These are phyloP conservation scores for Hylodesmum podocarpum DNA, from an alignment of 306 rosid species.

Conservation along the genomic window DNA sequence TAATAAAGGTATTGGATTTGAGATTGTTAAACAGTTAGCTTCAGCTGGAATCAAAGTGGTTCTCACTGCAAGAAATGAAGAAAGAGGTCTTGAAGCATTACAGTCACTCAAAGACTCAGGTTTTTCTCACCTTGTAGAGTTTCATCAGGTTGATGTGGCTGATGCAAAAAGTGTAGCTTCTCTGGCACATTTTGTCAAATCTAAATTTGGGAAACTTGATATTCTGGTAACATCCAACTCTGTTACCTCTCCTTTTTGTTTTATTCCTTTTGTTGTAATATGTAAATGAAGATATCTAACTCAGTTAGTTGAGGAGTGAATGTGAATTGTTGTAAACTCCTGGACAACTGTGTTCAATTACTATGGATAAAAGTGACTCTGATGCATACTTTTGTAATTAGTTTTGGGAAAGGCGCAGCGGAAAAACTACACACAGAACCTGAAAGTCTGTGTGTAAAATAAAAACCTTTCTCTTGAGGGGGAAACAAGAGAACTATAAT, in stretches of 20 bases:
- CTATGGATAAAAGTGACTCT: too few species aligned
- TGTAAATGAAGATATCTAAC: too few species aligned
- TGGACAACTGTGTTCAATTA: too few species aligned
- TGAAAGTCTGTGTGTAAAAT: too few species aligned
- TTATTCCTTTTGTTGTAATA: background rate
- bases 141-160: slow-evolving; percentile 43
- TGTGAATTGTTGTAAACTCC: too few species aligned
- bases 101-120: slow-evolving; percentile 2
- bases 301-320: too few species aligned
- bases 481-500: too few species aligned
- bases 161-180: slow-evolving; percentile 38
- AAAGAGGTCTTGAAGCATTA: slow-evolving; percentile 42
- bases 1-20: slow-evolving; percentile 45
- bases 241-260: background rate
- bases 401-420: too few species aligned
- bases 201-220: slow-evolving; percentile 45
- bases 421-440: too few species aligned
- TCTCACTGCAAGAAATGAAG: slow-evolving; percentile 41
- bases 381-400: too few species aligned
- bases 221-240: slow-evolving; percentile 35
- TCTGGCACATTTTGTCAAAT: slow-evolving; percentile 35
- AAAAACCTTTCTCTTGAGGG: too few species aligned
- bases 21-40: slow-evolving; percentile 37
- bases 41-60: slow-evolving; percentile 41
- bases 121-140: slow-evolving; percentile 26